Conservation (phyloP, 1,139 yeast genomes). For the Hyphopichia buzzinii region DNA sequence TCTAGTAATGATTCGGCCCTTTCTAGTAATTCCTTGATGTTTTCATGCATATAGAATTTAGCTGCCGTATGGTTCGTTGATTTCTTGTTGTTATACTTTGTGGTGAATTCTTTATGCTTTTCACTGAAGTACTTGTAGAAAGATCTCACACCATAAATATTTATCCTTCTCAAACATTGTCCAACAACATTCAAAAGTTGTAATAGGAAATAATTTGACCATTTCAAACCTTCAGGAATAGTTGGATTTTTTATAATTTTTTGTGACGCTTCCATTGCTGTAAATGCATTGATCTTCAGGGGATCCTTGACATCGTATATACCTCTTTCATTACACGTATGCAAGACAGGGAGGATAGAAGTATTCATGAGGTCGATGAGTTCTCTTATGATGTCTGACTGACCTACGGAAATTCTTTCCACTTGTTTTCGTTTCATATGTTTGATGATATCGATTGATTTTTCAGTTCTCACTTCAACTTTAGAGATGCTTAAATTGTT, state of each 20-base stretch:
- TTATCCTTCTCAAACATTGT: slow-evolving; percentile 63
- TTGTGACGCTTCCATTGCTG: slow-evolving; percentile 68
- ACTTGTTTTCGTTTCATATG: slow-evolving; percentile 74
- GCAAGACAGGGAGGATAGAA: slow-evolving; percentile 65
- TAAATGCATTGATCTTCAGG: slow-evolving; percentile 63
- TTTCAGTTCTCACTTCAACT: slow-evolving; percentile 85
- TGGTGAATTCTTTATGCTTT: slow-evolving; percentile 56
- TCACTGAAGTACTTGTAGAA: slow-evolving; percentile 66
- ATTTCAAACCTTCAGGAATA: slow-evolving; percentile 64
- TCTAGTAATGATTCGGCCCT: slow-evolving; percentile 43
- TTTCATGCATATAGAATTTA: slow-evolving; percentile 53
- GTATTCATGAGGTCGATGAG: slow-evolving; percentile 42
- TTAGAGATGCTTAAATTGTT: slow-evolving; percentile 69
- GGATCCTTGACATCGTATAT: slow-evolving; percentile 68
- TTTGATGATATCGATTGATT: slow-evolving; percentile 72
- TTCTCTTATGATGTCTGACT: slow-evolving; percentile 51
- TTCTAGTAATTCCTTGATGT: slow-evolving; percentile 42
- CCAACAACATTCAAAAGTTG: slow-evolving; percentile 74
- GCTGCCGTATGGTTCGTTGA: slow-evolving; percentile 61
- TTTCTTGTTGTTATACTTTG: slow-evolving; percentile 51
- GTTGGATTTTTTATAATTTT: slow-evolving; percentile 50
- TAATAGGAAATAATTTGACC: slow-evolving; percentile 62
- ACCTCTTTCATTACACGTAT: slow-evolving; percentile 60
- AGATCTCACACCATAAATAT: slow-evolving; percentile 78
- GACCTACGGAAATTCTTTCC: slow-evolving; percentile 55